Evolutionary conservation across 78 protist genomes (phyloP).

Genomic region (Neovahlkampfia damariscottae): DNA sequence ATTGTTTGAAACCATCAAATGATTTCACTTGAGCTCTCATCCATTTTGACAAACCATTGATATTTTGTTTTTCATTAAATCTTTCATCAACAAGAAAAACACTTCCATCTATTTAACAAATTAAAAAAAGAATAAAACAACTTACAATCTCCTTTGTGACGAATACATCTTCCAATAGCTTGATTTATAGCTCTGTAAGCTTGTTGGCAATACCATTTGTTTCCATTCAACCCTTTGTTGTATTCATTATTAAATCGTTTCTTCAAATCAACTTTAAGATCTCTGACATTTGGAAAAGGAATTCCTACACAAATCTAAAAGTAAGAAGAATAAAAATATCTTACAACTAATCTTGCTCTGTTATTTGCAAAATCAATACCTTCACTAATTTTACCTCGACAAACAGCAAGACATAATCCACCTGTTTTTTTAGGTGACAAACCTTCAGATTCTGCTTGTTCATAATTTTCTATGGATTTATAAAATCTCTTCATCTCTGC

Average conservation of each 20-base stretch:
- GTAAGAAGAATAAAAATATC: too few relatives aligned
- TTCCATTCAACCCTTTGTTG: neutral
- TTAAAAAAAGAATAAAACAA: too few relatives aligned
- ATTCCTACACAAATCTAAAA: constrained; percentile 83
- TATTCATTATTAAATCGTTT: constrained; percentile 24
- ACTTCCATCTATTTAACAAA: too few relatives aligned
- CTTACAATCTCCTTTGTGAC: constrained; percentile 84
- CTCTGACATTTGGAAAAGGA: constrained; percentile 62
- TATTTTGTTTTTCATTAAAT: neutral
- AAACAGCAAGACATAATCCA: constrained; percentile 78
- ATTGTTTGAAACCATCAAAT: neutral
- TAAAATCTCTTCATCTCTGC: neutral
- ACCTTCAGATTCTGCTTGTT: too few relatives aligned
- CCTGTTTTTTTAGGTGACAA: constrained; percentile 28
- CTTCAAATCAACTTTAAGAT: constrained; percentile 38
- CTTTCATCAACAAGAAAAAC: neutral
- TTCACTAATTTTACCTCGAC: constrained; percentile 87
- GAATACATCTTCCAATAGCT: constrained; percentile 91
- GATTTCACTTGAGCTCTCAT: neutral
- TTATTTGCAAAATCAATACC: constrained; percentile 88
- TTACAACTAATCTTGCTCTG: constrained; percentile 87
- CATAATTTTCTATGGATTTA: neutral
- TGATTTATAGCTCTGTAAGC: constrained; percentile 94
- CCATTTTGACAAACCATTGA: neutral
- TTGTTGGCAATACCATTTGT: constrained; percentile 64